A percentile compares a stretch with the other conserved stretches of the same genome.
Evolutionary conservation across 1,139 yeast species (phyloP).

Genomic region (Tardiomyces depauwii): DNA sequence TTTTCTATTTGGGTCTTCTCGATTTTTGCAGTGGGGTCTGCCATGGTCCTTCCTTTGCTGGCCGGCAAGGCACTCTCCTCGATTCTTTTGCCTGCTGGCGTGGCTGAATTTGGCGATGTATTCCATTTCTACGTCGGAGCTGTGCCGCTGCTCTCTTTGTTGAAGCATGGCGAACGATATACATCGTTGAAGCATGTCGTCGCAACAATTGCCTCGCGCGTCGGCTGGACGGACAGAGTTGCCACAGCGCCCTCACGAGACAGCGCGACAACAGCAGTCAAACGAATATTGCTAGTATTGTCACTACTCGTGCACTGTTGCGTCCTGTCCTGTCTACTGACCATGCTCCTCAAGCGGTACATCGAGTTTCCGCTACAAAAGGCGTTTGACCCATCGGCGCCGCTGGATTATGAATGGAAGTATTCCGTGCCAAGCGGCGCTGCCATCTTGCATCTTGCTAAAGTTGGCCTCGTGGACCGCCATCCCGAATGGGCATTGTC

Average conservation of each 20-base stretch:
- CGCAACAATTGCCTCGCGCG: too few species aligned
- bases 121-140: not conserved
- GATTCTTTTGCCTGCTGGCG: not conserved
- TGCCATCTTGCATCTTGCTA: not conserved
- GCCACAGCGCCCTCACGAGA: too few species aligned
- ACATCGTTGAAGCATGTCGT: too few species aligned
- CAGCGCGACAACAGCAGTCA: not conserved
- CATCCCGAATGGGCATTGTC: not conserved
- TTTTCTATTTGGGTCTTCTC: slow-evolving; percentile 46
- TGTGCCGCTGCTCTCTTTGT: not conserved
- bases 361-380: not conserved
- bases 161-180: not conserved
- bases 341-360: not conserved
- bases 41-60: not conserved
- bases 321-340: not conserved
- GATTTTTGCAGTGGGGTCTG: not conserved
- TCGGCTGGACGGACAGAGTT: too few species aligned
- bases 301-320: not conserved
- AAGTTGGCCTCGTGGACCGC: not conserved
- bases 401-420: not conserved
- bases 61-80: not conserved
- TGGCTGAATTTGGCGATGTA: not conserved
- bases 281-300: not conserved
- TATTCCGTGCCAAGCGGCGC: not conserved
- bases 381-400: not conserved